Evolutionary conservation across 768 basidiomycete species (phyloP), one percentile per base, ranked within the genome.

Genomic region (Russula compacta): DNA sequence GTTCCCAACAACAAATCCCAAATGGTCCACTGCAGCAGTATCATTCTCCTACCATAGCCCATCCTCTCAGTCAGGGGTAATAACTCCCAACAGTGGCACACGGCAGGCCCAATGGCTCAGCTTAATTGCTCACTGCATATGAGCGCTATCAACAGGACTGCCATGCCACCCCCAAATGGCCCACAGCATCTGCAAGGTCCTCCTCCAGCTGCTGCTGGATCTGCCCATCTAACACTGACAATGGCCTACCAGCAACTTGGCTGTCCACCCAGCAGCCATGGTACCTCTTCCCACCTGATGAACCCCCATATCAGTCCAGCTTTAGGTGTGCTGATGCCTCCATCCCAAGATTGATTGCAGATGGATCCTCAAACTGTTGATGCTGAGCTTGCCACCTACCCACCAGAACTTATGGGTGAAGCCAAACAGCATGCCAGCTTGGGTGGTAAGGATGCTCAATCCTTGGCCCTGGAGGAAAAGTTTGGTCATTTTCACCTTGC

Each of bases 41-140:
- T 70, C 83, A 79, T 44, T 86, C 84, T 21, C 86, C 86, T 4
- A 84, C 80, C 2, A 83, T 87, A 72, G 76, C 83, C 2, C 81
- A 53, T 84, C 84, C 4, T 80, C 83, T 0, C 83, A 83, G 63
- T 78, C 79, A 49, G 69, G 69, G 72, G 72, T 33, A 47, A 47
- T 35, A 69, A 68, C 8, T 76, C 69, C 3, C 69, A 67, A 24
- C 72, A 72, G 32, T 72, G 73, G 65, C 52, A 29, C 24, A 3
- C 70, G 66, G 21, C 8, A 67, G 71, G 65, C 71, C 49, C 74
- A 4, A 80, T 83, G 77, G 76, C 74, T 52, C 80, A 79, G 58
- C 74, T 83, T 1, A 79, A 82, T 2, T 77, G 78, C 0, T 79
- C 81, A 4, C 81, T 81, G 3, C 82, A 83, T 59, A 72, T 83